Evolutionary conservation across 2,329 filamentous ascomycete species (phyloP), one percentile per base, ranked within the genome.

Genomic region (Capronia americana): DNA sequence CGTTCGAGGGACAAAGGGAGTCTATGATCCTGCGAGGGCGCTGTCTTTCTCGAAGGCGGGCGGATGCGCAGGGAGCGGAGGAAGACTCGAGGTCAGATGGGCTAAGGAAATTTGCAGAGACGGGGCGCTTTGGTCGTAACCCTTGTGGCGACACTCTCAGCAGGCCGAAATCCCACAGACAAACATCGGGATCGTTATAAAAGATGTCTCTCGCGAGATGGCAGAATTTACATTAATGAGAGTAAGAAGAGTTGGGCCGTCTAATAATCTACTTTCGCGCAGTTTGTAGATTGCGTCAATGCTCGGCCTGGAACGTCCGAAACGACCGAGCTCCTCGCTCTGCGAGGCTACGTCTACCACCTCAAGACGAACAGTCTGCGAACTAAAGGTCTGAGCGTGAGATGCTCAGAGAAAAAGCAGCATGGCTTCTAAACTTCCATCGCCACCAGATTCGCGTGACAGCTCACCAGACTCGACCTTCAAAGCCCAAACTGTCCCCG

Each of bases 281-380:
- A 53, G 24, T 48, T 60, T 44, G 53, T 44, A 57, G 66, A 55
- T 68, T 68, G 66, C 66, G 62, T 65, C 62, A 65, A 64, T 67
- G 50, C 30, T 59, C 53, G 57, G 58, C 58, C 44, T 48, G n/a
- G 53, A 53, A 68, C 62, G 61, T 32, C 66, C 62, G 66, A 65
- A 59, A 53, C 61, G 65, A 64, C 65, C 65, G 65, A 67, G 56
- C n/a, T 34, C 58, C 14, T 53, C 63, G 51, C 57, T 54, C 34
- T 44, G 20, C 63, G 53, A 53, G 58, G 41, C 41, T 59, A 14
- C 57, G 23, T 24, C 50, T 30, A 23, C 50, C 34, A 26, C 28
- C 5, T n/a, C 32, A 2, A 57, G 34, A 23, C 32, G n/a, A 20
- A 44, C 32, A n/a, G 8, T 44, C 55, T 12, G 28, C 55, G 5